Evolutionary conservation across 441 rosid genomes (phyloP), one percentile per base, ranked within the genome.

Genomic region (Gossypium schwendimanii): DNA sequence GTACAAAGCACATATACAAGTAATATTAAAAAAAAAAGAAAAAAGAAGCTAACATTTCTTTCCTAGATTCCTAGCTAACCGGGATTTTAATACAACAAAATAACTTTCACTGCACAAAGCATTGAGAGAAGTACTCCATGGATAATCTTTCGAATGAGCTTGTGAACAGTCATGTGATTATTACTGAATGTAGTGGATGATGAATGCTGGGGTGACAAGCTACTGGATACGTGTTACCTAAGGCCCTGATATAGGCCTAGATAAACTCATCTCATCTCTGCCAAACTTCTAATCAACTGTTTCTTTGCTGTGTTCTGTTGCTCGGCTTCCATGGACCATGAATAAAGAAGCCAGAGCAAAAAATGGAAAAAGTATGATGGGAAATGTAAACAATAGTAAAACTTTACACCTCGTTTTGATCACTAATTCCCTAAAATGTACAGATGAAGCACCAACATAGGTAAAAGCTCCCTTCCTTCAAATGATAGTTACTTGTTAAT

Each of bases 281-380:
- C 60, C 54, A 28, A 17, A 54, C 75, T 79, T 71, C 73, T 47
- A 72, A 77, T 78, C 77, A 50, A 73, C 54, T 61, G 71, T 60
- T 77, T 64, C 15, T 36, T 74, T 57, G 17, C 4, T 60, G 68
- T 66, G 31, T 68, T 67, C 15, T 39, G 62, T 59, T 23, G 36
- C 44, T 74, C 58, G 36, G 44, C 73, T 33, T 64, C 65, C 65
- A 18, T 55, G 78, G 49, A 17, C 65, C 61, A 18, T 47, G 76
- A 65, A 23, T 14, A 54, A 39, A 67, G 57, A 36, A 20, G 62
- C 49, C 14, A 17, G 60, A 39, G 33, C 71, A 72, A 61, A 71
- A 59, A 20, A 45, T 11, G 57, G 55, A 33, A 52, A 65, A 71
- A 28, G 57, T 73, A 39, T 2, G 52, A 62, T 66, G 50, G 71